Evolutionary conservation across 768 basidiomycete genomes (phyloP), one percentile per base, ranked within the genome.

Genomic region (Coprinopsis marcescibilis): DNA sequence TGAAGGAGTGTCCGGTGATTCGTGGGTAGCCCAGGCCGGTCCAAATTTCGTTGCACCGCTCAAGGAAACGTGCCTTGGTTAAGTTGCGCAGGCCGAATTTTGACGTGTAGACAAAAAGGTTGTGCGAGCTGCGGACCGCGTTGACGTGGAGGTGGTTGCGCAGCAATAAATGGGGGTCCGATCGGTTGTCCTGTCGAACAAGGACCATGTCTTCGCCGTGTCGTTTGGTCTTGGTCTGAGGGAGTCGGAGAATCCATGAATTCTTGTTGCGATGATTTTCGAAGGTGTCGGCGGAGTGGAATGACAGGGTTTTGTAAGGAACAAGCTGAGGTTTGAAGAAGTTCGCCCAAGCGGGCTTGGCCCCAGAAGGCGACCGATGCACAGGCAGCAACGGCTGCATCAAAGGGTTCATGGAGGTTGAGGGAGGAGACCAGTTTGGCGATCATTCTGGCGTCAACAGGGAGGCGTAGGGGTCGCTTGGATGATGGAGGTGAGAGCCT

Each of bases 341-440:
- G 46, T 38, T 70, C 62, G 0, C 67, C 62, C 0, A 68, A 49
- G 1, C 57, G 45, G 14, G 63, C 58, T 38, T 63, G 65, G 2
- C 56, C 52, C 61, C 63, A 71, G 44, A 72, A 74, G 3, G 68
- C 60, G 0, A 54, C 43, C 3, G 48, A 46, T 0, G 69, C 69
- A 1, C 58, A 43, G 0, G 66, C 65, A 52, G 54, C 66, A 1
- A 68, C 57, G 0, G 66, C 62, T 2, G 59, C 53, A 36, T 70
- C 60, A 10, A 60, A 55, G 14, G 61, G 30, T 37, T 59, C 25
- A 2, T 42, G 8, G 1, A 60, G 50, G 41, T 64, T 51, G 0
- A 72, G 55, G 12, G 32, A 23, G 10, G 13, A 2, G 10, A 24
- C 12, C 1, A 52, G 42, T 2, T 26, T 14, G 7, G 19, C 21